These are phyloP conservation scores for Wickerhamomyces sydowiorum DNA, from an alignment of 805 yeast genomes.

Conservation along the genomic window DNA sequence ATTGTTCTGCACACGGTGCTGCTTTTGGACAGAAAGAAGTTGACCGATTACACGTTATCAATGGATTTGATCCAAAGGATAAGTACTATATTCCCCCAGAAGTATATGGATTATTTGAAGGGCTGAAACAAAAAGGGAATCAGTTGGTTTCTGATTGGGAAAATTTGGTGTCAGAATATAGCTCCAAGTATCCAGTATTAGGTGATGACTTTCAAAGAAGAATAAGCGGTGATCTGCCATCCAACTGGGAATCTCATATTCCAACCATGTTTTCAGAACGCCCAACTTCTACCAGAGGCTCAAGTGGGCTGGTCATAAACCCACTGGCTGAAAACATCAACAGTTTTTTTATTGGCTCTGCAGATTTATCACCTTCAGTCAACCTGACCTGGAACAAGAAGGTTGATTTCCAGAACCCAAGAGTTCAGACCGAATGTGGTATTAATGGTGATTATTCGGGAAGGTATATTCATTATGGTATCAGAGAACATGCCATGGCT, in stretches of 20 bases:
- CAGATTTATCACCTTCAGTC: constrained; percentile 30
- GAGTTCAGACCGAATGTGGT: constrained; percentile 18
- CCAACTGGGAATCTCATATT: constrained; percentile 20
- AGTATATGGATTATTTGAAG: constrained; percentile 26
- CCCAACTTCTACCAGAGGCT: constrained; percentile 24
- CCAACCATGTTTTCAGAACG: constrained; percentile 13
- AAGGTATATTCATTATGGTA: constrained; percentile 27
- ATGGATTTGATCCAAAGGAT: constrained; percentile 18
- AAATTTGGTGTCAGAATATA: constrained; percentile 16
- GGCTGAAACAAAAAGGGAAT: constrained; percentile 20
- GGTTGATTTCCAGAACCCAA: constrained; percentile 27
- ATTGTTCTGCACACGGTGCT: constrained; percentile 30
- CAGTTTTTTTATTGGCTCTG: constrained; percentile 29
- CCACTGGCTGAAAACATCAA: constrained; percentile 23
- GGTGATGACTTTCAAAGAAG: constrained; percentile 23
- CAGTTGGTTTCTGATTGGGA: constrained; percentile 21
- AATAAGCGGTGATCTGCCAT: constrained; percentile 24
- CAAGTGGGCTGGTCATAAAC: constrained; percentile 25
- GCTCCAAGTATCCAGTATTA: constrained; percentile 22
- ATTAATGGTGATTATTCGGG: constrained; percentile 27
- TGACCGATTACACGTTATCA: constrained; percentile 14
- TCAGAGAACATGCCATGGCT: constrained; percentile 31
- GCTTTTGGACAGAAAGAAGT: constrained; percentile 29
- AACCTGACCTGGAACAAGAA: constrained; percentile 26
- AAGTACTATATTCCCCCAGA: constrained; percentile 21